Evolutionary conservation across 129 eudicot species (phyloP).

Genomic region (Dittrichia graveolens): DNA sequence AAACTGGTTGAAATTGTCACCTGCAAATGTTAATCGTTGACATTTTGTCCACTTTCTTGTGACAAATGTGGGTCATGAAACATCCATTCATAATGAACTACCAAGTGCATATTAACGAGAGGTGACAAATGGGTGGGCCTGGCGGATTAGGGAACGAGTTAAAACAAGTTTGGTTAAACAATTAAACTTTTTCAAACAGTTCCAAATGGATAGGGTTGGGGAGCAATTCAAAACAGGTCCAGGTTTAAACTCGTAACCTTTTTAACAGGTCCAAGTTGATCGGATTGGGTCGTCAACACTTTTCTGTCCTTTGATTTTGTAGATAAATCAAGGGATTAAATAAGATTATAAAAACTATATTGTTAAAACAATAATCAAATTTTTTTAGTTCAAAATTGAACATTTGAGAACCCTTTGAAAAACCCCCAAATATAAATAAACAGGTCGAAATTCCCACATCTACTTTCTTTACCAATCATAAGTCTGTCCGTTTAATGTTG

Average conservation of each 20-base stretch:
- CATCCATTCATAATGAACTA: neutral
- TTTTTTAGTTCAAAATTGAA: neutral
- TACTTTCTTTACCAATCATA: neutral
- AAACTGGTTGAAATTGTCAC: neutral
- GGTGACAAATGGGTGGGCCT: neutral
- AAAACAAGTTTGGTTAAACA: neutral
- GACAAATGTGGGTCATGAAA: constrained; percentile 6
- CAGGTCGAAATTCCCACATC: neutral
- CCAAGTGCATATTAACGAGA: neutral
- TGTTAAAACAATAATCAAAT: neutral
- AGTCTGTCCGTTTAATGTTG: neutral
- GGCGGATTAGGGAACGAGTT: neutral
- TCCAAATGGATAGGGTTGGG: neutral
- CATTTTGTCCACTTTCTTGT: neutral
- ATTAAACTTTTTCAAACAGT: neutral
- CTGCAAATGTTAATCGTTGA: neutral
- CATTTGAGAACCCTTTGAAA: neutral
- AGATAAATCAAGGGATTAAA: neutral
- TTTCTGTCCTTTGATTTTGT: neutral
- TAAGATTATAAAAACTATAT: neutral
- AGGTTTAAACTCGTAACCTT: neutral
- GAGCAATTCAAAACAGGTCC: neutral
- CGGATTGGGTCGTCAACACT: neutral
- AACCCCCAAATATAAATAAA: neutral
- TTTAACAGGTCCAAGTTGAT: neutral